Conservation (phyloP, 805 yeast genomes). For the Lachancea thermotolerans region DNA sequence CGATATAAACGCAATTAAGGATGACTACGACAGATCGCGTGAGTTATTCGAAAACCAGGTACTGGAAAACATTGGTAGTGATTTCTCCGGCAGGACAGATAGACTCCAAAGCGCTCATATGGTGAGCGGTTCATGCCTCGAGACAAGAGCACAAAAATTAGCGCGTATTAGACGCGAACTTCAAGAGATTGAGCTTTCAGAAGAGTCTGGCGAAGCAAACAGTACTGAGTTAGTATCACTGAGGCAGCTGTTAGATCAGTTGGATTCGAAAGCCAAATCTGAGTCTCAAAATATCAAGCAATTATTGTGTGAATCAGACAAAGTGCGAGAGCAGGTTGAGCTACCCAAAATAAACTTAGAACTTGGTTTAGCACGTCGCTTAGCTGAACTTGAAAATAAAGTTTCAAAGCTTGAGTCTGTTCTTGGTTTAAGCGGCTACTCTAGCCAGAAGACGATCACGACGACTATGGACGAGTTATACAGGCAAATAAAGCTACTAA, state of each 20-base stretch:
- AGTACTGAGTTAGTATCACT: not conserved
- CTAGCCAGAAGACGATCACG: conserved; percentile 13
- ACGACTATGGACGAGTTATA: conserved; percentile 27
- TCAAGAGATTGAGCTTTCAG: conserved; percentile 7
- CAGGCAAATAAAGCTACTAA: conserved; percentile 24
- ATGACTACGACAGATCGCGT: not conserved
- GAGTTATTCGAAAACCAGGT: conserved; percentile 2
- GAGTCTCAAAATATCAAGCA: not conserved
- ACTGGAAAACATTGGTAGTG: not conserved
- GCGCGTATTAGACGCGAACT: conserved; percentile 12
- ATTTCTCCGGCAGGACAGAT: conserved; percentile 7
- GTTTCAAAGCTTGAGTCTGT: conserved; percentile 17
- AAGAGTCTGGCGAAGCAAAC: not conserved
- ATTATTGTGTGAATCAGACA: not conserved
- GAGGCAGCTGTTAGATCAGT: not conserved
- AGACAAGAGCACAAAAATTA: conserved; percentile 4
- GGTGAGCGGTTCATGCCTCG: not conserved
- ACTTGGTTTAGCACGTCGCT: conserved; percentile 1
- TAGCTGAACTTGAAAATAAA: conserved; percentile 14
- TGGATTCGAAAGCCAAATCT: not conserved
- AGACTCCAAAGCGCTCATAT: not conserved
- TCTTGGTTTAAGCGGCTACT: conserved; percentile 6
- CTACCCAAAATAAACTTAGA: conserved; percentile 6
- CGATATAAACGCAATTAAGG: not conserved
- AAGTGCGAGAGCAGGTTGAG: no score